Conservation (phyloP, 164 flowering plant species). For the Vitis rupestris region DNA sequence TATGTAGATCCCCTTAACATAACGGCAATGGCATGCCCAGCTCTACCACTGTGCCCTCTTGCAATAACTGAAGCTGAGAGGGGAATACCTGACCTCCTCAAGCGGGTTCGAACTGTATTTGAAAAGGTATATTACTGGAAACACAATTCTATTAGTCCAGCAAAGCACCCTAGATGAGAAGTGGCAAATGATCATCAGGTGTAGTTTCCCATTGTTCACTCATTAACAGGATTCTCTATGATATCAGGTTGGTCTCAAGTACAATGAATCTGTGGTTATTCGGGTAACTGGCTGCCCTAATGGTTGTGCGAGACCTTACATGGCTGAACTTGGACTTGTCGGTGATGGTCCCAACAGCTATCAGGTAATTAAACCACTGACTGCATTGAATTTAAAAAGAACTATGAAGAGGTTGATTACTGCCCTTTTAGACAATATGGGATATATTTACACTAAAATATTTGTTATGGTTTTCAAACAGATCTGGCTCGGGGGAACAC, state of each 20-base stretch:
- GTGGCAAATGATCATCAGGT: background rate
- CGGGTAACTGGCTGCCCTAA: constrained; percentile 98
- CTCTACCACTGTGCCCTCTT: constrained; percentile 91
- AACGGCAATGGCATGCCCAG: constrained; percentile 99
- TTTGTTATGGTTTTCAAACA: constrained; percentile 19
- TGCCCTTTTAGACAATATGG: too few species aligned
- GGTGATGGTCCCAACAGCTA: constrained; percentile 99
- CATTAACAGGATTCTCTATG: constrained; percentile 7
- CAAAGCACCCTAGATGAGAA: background rate
- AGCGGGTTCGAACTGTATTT: constrained; percentile 85
- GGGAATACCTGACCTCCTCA: constrained; percentile 84
- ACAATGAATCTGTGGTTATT: constrained; percentile 78
- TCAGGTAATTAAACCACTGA: constrained; percentile 55
- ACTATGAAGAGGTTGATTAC: too few species aligned
- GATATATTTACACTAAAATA: background rate
- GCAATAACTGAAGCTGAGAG: constrained; percentile 99
- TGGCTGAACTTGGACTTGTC: constrained; percentile 99
- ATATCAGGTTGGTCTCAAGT: constrained; percentile 83
- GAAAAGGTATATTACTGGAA: constrained; percentile 58
- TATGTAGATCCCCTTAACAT: constrained; percentile 88
- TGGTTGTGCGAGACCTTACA: constrained; percentile 98
- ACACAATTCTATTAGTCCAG: background rate
- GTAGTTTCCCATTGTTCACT: background rate
- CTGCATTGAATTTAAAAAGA: background rate
- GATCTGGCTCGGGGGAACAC: constrained; percentile 98